These are phyloP conservation scores for Mitosporidium daphniae DNA, from an alignment of 371 early-diverging fungal species.

Conservation along the genomic window DNA sequence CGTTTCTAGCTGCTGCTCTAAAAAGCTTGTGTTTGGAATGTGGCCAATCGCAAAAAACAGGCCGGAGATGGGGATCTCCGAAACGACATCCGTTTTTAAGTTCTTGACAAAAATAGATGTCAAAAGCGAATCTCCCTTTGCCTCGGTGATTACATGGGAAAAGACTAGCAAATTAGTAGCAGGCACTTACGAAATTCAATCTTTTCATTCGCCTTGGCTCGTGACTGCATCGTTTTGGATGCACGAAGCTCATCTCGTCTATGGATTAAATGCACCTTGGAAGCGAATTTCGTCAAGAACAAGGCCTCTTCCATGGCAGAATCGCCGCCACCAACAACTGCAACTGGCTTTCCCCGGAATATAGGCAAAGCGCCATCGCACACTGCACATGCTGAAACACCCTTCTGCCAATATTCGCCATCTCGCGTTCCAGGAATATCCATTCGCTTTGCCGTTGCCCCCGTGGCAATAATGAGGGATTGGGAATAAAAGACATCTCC, in stretches of 20 bases:
- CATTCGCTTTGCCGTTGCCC: constrained; percentile 85
- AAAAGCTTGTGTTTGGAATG: constrained; percentile 24
- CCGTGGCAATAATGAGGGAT: constrained; percentile 73
- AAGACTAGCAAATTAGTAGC: too few species aligned
- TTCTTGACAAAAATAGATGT: constrained; percentile 5
- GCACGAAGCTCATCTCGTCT: constrained; percentile 80
- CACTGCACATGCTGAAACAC: constrained; percentile 94
- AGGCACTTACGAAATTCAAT: too few species aligned
- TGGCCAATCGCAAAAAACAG: constrained; percentile 97
- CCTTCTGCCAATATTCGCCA: constrained; percentile 54
- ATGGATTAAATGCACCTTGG: constrained; percentile 60
- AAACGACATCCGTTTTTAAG: constrained; percentile 8
- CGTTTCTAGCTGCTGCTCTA: constrained; percentile 19
- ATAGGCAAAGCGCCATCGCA: constrained; percentile 93
- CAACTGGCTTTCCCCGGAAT: constrained; percentile 47
- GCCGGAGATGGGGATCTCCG: constrained; percentile 32
- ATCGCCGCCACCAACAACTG: constrained; percentile 92
- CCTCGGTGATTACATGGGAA: too few species aligned
- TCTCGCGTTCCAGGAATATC: constrained; percentile 16
- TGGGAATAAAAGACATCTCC: constrained; percentile 15
- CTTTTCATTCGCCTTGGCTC: constrained; percentile 37
- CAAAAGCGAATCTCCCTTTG: constrained; percentile 34
- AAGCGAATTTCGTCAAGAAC: constrained; percentile 53
- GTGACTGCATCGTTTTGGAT: constrained; percentile 65
- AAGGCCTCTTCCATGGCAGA: constrained; percentile 90